Base-by-base conservation (phyloP, 2,329 filamentous ascomycete genomes). In the Alternaria angustiovoidea region DNA sequence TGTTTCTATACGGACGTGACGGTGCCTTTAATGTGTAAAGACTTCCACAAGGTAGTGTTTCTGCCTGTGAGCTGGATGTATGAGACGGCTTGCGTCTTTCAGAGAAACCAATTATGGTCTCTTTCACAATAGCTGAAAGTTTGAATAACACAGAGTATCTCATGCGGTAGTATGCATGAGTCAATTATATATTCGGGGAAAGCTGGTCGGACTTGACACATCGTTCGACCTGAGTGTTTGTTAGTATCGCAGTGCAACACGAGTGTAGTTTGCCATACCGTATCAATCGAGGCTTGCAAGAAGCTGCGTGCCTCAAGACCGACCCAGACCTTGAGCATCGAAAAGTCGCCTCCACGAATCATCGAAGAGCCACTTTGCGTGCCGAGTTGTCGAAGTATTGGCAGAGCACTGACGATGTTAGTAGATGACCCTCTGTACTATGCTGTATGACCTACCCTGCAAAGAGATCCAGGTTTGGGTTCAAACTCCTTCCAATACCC, bases 191-290 rank as follows among this genome's bases (percentile, higher is more conserved):
- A 81, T 96, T 97, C 3, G 93, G 93, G 49, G 92, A 92, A 62
- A 97, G 82, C 65, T 92, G 85, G 79, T 97, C 93, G 69, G 94
- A 96, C 76, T 94, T 95, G 71, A 97, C 94, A 76, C 92, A 96
- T 73, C 87, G 86, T 79, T 97, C 93, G 34, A 94, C 91, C 89
- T 91, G 57, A 36, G 24, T 22, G 7, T 1, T 14, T 32, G 18
- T 71, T 47, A 67, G 59, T 4, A 7, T 30, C 49, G n/a, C 22
- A 48, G 5, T 48, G 47, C 12, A 12, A 28, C 39, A 16, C 14
- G 9, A 36, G 18, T 11, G n/a, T 22, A 3, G 28, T 30, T 22
- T 32, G 41, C 85, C 88, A 84, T 77, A 93, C 91, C 78, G 93
- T 93, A 75, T 96, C 93, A 54, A 96, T 87, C 65, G 92, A 96